Evolutionary conservation across 2,329 filamentous ascomycete genomes (phyloP).

Genomic region (Cercospora beticola): DNA sequence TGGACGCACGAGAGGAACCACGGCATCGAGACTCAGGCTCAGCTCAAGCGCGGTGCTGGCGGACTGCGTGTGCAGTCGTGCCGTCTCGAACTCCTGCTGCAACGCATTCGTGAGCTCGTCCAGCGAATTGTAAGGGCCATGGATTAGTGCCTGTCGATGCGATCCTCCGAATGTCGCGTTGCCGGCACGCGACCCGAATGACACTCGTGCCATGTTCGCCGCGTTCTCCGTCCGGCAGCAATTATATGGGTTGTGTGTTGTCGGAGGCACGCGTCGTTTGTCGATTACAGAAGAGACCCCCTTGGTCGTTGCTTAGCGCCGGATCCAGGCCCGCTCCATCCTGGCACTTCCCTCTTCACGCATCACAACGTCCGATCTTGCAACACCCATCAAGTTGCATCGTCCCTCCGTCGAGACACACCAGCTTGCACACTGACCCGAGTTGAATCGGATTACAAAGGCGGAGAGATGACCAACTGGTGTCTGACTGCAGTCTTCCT

Average conservation of each 20-base stretch:
- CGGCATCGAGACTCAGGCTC: constrained; percentile 24
- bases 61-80: constrained; percentile 16
- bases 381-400: background rate
- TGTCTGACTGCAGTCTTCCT: background rate
- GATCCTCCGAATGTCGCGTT: constrained; percentile 9
- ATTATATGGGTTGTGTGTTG: background rate
- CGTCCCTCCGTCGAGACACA: background rate
- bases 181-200: constrained; percentile 32
- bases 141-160: constrained; percentile 13
- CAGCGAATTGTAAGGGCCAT: constrained; percentile 26
- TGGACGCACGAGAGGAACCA: constrained; percentile 31
- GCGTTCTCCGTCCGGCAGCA: background rate
- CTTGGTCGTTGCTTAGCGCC: background rate
- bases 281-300: background rate
- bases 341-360: background rate
- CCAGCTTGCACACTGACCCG: background rate
- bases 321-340: background rate
- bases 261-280: background rate
- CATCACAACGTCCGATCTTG: background rate
- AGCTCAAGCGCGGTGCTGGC: constrained; percentile 31
- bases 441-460: background rate
- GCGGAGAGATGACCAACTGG: background rate
- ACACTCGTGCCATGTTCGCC: constrained; percentile 25
- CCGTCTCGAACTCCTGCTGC: constrained; percentile 22
- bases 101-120: constrained; percentile 27